Base-by-base conservation (phyloP, 2,329 filamentous ascomycete species). In the Thelonectria olida region DNA sequence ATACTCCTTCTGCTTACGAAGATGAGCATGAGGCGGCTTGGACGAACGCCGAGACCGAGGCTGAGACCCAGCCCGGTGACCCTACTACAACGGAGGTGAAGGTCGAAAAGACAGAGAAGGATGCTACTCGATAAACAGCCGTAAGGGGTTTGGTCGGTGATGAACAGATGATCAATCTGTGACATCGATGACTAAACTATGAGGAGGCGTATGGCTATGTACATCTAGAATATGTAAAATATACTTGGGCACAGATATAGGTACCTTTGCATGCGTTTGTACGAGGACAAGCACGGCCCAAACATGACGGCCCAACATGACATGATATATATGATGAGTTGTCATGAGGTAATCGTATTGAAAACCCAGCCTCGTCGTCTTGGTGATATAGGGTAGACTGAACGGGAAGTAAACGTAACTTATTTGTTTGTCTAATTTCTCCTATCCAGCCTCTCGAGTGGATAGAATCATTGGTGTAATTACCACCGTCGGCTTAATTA, bases 1-100 rank as follows among this genome's bases (percentile, higher is more conserved):
- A 86, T 72, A 81, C 71, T n/a, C 84, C 85, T 2, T 68, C 68
- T 19, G 73, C 71, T 25, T 78, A 76, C 51, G 75, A 78, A 67
- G 76, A 76, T n/a, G 76, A 76, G n/a, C 61, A 66, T 12, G 65
- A 66, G 28, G 66, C 61, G 39, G 66, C 68, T 27, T 74, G 73
- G 74, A 56, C 65, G 34, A 69, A 70, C 53, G 31, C 61, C 20
- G 66, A 64, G 52, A 61, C 58, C 9, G 64, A 71, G 53, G 54
- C 34, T 4, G 62, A 68, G 53, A 20, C 39, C 5, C 39, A 44
- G 19, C 56, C 66, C 22, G 49, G 57, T 8, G 66, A 72, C 5
- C 42, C 62, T 25, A 45, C 41, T 31, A 47, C 45, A 22, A 51
- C 64, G 31, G 61, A 68, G 45, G 62, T 45, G n/a, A 61, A 67